A percentile compares a stretch with the other conserved stretches of the same genome.
Conservation (phyloP, 1,284 basidiomycete species). For the Cronartium ribicola region DNA sequence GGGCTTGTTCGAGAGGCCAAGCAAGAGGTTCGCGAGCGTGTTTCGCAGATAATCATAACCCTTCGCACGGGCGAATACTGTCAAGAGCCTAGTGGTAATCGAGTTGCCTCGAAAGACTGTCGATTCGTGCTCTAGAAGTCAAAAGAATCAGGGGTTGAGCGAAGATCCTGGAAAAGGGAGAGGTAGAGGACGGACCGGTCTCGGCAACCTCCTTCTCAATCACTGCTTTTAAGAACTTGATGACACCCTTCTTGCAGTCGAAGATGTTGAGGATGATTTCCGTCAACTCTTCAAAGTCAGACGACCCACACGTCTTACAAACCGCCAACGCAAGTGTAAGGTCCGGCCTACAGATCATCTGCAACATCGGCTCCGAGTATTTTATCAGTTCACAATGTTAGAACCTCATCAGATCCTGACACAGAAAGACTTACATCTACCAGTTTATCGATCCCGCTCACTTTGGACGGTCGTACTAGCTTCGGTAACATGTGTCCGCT, state of each 20-base stretch:
- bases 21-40: slow-evolving; percentile 70
- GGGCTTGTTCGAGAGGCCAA: slow-evolving; percentile 68
- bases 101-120: slow-evolving; percentile 79
- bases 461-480: slow-evolving; percentile 13
- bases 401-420: no score
- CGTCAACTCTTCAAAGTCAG: slow-evolving; percentile 73
- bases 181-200: slow-evolving; percentile 58
- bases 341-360: slow-evolving; percentile 44
- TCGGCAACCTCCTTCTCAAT: slow-evolving; percentile 75
- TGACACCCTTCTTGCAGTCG: slow-evolving; percentile 65
- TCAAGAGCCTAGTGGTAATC: slow-evolving; percentile 74
- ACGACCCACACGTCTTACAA: slow-evolving; percentile 72
- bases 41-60: slow-evolving; percentile 80
- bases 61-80: slow-evolving; percentile 75
- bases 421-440: slow-evolving; percentile 19
- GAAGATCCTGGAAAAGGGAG: background rate
- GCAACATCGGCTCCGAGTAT: background rate
- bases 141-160: background rate
- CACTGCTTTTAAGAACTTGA: slow-evolving; percentile 72
- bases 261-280: slow-evolving; percentile 78
- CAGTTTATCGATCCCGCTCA: slow-evolving; percentile 26
- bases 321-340: slow-evolving; percentile 69
- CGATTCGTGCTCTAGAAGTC: slow-evolving; percentile 64
- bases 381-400: background rate
- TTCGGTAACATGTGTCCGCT: slow-evolving; percentile 28